Evolutionary conservation across 1,284 basidiomycete genomes (phyloP), one percentile per base, ranked within the genome.

Genomic region (Tremellales sp.): DNA sequence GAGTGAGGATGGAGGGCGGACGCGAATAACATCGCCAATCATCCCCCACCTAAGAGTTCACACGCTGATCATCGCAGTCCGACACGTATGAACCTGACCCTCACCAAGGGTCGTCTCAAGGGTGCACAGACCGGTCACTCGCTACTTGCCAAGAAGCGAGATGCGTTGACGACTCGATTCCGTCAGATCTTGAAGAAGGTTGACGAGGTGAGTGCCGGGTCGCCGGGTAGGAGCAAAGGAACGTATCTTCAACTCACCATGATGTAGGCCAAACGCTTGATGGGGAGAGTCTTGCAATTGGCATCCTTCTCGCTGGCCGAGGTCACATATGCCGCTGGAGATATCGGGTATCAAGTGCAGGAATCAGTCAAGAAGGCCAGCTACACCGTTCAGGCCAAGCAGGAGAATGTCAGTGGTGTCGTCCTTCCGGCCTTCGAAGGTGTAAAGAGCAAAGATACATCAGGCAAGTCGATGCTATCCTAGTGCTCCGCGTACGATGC

Each of bases 281-380:
- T 98, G 96, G 96, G 96, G 35, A 81, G 87, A 57, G 93, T 98
- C 25, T 96, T 99, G 84, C 96, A 98, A 73, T 80, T 96, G 45
- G 96, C 96, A 15, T 96, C 93, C 40, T 97, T 99, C 80, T 94
- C 90, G 37, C 85, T 98, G 74, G 96, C 96, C 1, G 96, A 98
- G 74, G 96, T 98, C 54, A 92, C 90, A 24, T 99, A 98, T 76
- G 85, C 92, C 29, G 96, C 94, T 4, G 92, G 92, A 56, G 94
- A 98, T 68, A 97, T 99, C 64, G 84, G 89, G 25, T 99, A 97
- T 76, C 86, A 94, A 58, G 75, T 92, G 80, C 59, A 96, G 87
- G 79, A 85, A 64, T 74, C 71, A 12, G 79, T 80, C 48, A 69
- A 71, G 48, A 74, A 84, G 40, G 94, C 96, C 0, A 83, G 86